phyloP scores from a whole-genome alignment of 371 early-diverging fungal genomes.

The Lichtheimia hyalospora region DNA sequence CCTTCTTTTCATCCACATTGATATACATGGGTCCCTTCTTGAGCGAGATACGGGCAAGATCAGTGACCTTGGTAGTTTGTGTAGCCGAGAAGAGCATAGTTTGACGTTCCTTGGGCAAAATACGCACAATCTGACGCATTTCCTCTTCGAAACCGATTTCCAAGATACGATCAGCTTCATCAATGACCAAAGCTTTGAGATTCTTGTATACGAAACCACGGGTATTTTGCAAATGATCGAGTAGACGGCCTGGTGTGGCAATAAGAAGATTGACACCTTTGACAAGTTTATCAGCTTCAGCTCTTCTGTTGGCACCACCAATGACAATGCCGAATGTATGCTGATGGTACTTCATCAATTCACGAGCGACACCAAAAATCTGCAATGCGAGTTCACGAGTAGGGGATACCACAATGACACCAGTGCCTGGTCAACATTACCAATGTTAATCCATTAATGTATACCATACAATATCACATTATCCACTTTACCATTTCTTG shows the following conservation, averaged over 20 bases:
- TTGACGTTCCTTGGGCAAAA: conserved; percentile 74
- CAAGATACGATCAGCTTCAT: conserved; percentile 98
- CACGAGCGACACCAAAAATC: conserved; percentile 97
- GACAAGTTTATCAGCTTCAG: conserved; percentile 89
- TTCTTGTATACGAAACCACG: conserved; percentile 75
- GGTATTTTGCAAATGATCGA: conserved; percentile 93
- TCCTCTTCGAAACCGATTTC: conserved; percentile 97
- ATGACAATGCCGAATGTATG: conserved; percentile 88
- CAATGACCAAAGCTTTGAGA: conserved; percentile 90
- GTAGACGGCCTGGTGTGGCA: conserved; percentile 97
- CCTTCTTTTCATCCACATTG: conserved; percentile 36
- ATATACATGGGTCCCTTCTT: conserved; percentile 70
- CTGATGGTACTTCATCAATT: conserved; percentile 86
- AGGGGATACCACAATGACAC: conserved; percentile 96
- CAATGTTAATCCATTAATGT: neutral
- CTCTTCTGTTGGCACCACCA: conserved; percentile 91
- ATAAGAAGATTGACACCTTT: conserved; percentile 94
- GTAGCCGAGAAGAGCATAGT: conserved; percentile 94
- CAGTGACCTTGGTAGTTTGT: conserved; percentile 76
- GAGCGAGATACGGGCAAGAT: conserved; percentile 79
- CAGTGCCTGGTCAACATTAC: conserved; percentile 71
- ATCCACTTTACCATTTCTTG: conserved; percentile 79
- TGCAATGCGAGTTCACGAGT: conserved; percentile 99
- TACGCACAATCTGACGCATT: conserved; percentile 76
- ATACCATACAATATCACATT: conserved; percentile 8